Evolutionary conservation across 306 rosid genomes (phyloP).

Genomic region (Lupinus albus): DNA sequence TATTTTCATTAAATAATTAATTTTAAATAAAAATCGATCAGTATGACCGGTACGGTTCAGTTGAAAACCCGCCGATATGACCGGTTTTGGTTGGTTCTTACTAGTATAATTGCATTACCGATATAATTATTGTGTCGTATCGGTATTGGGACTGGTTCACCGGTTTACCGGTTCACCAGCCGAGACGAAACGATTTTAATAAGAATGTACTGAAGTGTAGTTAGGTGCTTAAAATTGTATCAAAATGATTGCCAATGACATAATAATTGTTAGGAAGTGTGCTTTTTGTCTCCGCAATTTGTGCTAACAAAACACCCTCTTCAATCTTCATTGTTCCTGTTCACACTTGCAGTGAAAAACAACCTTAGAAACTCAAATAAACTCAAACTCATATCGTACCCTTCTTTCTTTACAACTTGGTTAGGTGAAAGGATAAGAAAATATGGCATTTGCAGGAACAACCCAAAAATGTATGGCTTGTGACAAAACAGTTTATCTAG

Average conservation of each 20-base stretch:
- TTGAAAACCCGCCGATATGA: too few relatives aligned
- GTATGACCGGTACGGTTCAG: too few relatives aligned
- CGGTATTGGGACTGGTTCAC: too few relatives aligned
- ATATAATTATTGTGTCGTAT: too few relatives aligned
- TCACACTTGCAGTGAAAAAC: slow-evolving; percentile 19
- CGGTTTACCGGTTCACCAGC: too few relatives aligned
- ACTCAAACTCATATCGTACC: slow-evolving; percentile 18
- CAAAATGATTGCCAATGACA: slow-evolving; percentile 60
- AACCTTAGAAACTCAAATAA: slow-evolving; percentile 20
- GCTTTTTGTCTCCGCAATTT: slow-evolving; percentile 60
- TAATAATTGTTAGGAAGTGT: slow-evolving; percentile 53
- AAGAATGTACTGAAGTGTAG: too few relatives aligned
- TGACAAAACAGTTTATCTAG: slow-evolving; percentile 93
- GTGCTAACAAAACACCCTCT: too few relatives aligned
- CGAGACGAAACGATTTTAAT: too few relatives aligned
- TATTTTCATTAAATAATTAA: too few relatives aligned
- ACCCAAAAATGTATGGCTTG: slow-evolving; percentile 99
- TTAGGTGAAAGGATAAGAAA: slow-evolving; percentile 32
- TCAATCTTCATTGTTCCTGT: slow-evolving; percentile 35
- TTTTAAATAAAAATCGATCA: too few relatives aligned
- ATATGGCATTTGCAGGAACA: slow-evolving; percentile 98
- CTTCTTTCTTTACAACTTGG: slow-evolving; percentile 11
- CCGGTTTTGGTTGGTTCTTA: too few relatives aligned
- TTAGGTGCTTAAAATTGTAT: slow-evolving; percentile 63
- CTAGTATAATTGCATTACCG: too few relatives aligned